Evolutionary conservation across 2,329 filamentous ascomycete species (phyloP).

Genomic region (Apiospora phragmitis): DNA sequence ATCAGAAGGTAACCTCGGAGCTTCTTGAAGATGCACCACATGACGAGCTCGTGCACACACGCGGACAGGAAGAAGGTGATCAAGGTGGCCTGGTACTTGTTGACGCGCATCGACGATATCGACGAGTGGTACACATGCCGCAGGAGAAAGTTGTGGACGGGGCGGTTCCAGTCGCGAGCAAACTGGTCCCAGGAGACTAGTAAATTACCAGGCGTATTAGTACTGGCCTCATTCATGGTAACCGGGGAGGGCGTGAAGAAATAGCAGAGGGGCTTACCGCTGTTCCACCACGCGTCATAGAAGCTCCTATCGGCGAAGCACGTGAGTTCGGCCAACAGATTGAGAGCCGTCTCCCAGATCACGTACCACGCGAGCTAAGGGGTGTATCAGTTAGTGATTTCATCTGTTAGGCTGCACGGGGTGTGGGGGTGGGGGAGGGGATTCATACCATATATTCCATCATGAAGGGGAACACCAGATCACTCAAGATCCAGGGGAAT

Average conservation of each 20-base stretch:
- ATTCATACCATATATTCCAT: constrained; percentile 66
- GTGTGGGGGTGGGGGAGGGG: no score
- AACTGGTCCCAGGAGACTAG: constrained; percentile 72
- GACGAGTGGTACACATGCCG: constrained; percentile 78
- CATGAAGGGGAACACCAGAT: constrained; percentile 77
- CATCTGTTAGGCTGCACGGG: not conserved
- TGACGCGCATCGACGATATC: constrained; percentile 71
- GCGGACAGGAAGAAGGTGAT: constrained; percentile 75
- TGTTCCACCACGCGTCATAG: constrained; percentile 66
- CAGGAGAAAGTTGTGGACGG: constrained; percentile 76
- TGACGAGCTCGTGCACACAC: constrained; percentile 72
- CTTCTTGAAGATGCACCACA: constrained; percentile 81
- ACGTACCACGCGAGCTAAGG: constrained; percentile 70
- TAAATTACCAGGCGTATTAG: not conserved
- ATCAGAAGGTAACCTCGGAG: constrained; percentile 71
- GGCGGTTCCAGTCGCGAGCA: constrained; percentile 77
- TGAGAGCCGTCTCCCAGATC: constrained; percentile 76
- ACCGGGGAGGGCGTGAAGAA: not conserved
- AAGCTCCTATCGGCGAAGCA: constrained; percentile 77
- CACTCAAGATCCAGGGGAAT: constrained; percentile 74
- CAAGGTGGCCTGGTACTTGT: constrained; percentile 70
- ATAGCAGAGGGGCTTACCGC: constrained; percentile 35
- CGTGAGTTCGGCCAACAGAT: constrained; percentile 75
- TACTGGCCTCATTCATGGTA: not conserved
- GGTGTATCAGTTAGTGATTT: not conserved